Evolutionary conservation across 352 stramenopile genomes (phyloP), one percentile per base, ranked within the genome.

Genomic region (Aphanomyces cochlioides): DNA sequence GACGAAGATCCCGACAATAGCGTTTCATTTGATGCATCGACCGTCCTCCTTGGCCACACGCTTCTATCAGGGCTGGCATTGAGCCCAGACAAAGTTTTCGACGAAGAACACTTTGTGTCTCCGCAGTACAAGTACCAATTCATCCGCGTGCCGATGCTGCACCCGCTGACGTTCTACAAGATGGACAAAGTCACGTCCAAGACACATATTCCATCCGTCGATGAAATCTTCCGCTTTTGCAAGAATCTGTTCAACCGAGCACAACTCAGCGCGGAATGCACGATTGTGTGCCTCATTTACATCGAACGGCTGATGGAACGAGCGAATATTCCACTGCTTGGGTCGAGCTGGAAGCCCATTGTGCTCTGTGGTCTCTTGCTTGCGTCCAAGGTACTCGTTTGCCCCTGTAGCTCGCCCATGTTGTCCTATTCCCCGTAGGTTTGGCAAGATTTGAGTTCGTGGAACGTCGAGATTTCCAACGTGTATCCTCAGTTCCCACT

Each of bases 401-500:
- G 12, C 15, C 17, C 12, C 15, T 17, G 37, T 66, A 0, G 12
- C 3, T 37, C 6, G 28, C 39, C 21, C 28, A 7, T 17, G 36
- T 7, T 8, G 40, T 19, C 36, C 5, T 10, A 13, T 12, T 53
- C 7, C 68, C 8, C 17, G 10, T 56, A 83, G 79, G 88, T 99
- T 6, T 99, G 97, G 97, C 96, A 99, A 80, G 97, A 99, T 79
- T 81, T 99, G 73, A 98, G 90, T 75, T 98, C 89, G 3, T 99
- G 96, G 96, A 99, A 99, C 78, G 87, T 97, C 70, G 92, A 98
- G 81, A 99, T 99, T 85, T 93, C 92, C 48, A 96, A 85, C 77
- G 97, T 99, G 60, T 99, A 99, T 88, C 96, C 96, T 57, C 93
- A 99, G 80, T 99, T 98, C 78, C 96, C 94, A 37, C 81, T 99